Conservation (phyloP, 1,284 basidiomycete species). For the Leccinum fallax region DNA sequence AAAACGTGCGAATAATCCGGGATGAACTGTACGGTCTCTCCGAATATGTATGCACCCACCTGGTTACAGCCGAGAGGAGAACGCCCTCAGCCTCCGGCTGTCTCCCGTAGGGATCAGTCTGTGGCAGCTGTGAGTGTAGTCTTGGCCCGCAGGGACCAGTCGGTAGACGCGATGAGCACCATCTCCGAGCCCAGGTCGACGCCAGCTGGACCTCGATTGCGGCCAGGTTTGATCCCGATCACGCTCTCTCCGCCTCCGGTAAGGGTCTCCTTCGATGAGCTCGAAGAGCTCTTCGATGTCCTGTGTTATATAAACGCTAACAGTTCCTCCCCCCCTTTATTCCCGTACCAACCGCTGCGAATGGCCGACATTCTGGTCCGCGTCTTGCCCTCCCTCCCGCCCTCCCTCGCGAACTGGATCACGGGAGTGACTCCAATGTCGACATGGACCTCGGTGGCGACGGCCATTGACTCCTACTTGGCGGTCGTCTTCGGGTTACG, state of each 20-base stretch:
- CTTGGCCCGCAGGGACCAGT: slow-evolving; percentile 39
- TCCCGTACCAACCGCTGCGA: not conserved
- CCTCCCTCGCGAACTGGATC: slow-evolving; percentile 65
- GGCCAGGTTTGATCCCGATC: slow-evolving; percentile 23
- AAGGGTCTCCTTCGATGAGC: slow-evolving; percentile 49
- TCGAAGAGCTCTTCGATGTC: slow-evolving; percentile 51
- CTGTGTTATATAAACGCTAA: not conserved
- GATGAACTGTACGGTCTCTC: slow-evolving; percentile 63
- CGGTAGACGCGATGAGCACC: slow-evolving; percentile 40
- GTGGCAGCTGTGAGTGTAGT: slow-evolving; percentile 37
- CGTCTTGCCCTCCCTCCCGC: slow-evolving; percentile 43
- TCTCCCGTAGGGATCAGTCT: slow-evolving; percentile 44
- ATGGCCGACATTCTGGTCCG: slow-evolving; percentile 9
- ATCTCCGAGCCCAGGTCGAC: slow-evolving; percentile 26
- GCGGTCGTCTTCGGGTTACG: slow-evolving; percentile 85
- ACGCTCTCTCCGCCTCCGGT: slow-evolving; percentile 44
- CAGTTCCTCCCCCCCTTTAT: not conserved
- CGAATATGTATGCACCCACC: slow-evolving; percentile 38
- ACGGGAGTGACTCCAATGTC: slow-evolving; percentile 78
- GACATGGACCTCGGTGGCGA: slow-evolving; percentile 71
- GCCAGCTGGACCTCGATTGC: slow-evolving; percentile 31
- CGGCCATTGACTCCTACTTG: slow-evolving; percentile 79
- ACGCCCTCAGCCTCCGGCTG: slow-evolving; percentile 26
- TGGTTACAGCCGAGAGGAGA: slow-evolving; percentile 27
- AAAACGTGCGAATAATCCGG: slow-evolving; percentile 61